phyloP scores from a whole-genome alignment of 164 flowering plant species.

The Vitis amurensis region DNA sequence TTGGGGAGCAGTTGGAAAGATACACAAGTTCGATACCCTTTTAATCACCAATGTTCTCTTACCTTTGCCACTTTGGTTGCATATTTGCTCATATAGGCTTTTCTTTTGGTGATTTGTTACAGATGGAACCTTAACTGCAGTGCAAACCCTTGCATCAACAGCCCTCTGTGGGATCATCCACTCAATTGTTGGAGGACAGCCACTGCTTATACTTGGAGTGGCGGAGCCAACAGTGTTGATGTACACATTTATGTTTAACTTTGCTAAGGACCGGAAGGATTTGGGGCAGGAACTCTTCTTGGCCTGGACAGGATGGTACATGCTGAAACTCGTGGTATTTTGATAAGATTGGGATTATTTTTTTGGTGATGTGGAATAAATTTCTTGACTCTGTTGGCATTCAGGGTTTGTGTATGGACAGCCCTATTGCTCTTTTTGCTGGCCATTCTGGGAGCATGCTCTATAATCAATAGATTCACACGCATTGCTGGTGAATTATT shows the following conservation, averaged over 20 bases:
- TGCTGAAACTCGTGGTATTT: neutral
- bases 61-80: constrained; percentile 4
- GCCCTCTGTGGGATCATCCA: constrained; percentile 94
- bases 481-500: constrained; percentile 95
- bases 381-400: constrained; percentile 10
- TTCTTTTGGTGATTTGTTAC: constrained; percentile 18
- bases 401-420: constrained; percentile 98
- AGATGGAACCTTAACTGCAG: constrained; percentile 93
- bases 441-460: constrained; percentile 88
- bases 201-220: constrained; percentile 93
- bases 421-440: constrained; percentile 82
- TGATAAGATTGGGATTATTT: neutral
- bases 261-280: constrained; percentile 80
- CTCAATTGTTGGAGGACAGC: constrained; percentile 97
- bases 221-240: constrained; percentile 98
- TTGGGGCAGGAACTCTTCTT: constrained; percentile 79
- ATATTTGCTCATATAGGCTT: neutral
- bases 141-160: constrained; percentile 94
- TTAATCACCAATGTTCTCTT: constrained; percentile 4
- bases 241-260: constrained; percentile 95
- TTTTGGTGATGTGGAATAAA: neutral
- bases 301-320: constrained; percentile 96
- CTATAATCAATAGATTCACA: constrained; percentile 90
- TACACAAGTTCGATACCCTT: constrained; percentile 51
- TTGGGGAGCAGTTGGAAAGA: constrained; percentile 93